Base-by-base conservation (phyloP, 306 rosid species). In the Purshia tridentata region DNA sequence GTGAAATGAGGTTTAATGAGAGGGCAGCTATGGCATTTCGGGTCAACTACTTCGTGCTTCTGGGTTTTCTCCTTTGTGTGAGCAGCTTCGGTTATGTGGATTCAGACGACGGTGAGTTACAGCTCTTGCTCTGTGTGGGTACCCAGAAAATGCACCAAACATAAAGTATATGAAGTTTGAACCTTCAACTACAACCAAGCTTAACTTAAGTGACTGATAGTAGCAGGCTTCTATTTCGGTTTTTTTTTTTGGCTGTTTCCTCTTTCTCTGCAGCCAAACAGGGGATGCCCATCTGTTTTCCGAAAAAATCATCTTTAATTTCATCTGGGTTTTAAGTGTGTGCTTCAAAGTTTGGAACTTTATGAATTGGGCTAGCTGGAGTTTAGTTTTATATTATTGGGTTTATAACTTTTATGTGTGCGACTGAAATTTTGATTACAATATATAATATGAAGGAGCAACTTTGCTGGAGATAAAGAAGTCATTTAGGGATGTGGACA, bases 401-500 rank as follows among this genome's bases (percentile, higher is more conserved):
- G 8, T 11, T 51, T n/a, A 15, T 42, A 8, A 6, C 9, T n/a
- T 9, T 52, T 9, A 20, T 48, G 8, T 63, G 39, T 59, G 50
- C 59, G 55, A 6, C 67, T 67, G 37, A 78, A 44, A 22, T 18
- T 41, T 12, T 77, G 65, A 45, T 70, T 72, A 54, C 53, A 67
- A 29, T 80, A 49, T 53, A 29, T 69, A 69, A 80, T 51, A 49
- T 81, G 84, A 76, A 95, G 99, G 93, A 69, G 83, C 84, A 55
- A 87, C 95, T 1, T 72, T 95, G 83, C 75, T 95, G 76, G 99
- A 90, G 74, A 86, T 95, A 76, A 92, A 95, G 90, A 95, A 92
- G 81, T 86, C 93, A 55, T 88, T 92, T 62, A 90, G 96, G 82
- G 97, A 95, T 72, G 93, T 86, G 73, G 98, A 92, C 78, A 90